Evolutionary conservation across 2,329 filamentous ascomycete species (phyloP).

Genomic region (Claviceps lovelessii): DNA sequence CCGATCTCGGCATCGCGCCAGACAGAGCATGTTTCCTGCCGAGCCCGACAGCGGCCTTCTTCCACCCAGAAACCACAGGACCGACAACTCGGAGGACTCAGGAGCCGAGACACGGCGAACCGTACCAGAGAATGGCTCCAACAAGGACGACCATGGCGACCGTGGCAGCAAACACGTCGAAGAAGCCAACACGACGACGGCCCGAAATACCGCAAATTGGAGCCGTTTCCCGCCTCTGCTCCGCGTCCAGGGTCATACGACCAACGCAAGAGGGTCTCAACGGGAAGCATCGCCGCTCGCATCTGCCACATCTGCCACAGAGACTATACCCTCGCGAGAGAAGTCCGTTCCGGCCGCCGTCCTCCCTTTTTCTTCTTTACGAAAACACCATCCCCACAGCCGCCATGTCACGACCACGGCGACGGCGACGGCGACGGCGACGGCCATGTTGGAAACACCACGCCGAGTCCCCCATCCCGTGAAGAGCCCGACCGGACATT

Average conservation of each 20-base stretch:
- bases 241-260: neutral
- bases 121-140: neutral
- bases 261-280: neutral
- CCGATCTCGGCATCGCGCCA: neutral
- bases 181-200: neutral
- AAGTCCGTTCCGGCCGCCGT: neutral
- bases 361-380: neutral
- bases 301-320: neutral
- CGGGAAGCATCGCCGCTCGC: neutral
- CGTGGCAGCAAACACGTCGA: neutral
- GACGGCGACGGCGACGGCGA: too few relatives aligned
- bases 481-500: neutral
- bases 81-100: neutral
- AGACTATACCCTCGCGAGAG: neutral
- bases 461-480: too few relatives aligned
- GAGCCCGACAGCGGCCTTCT: neutral
- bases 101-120: slow-evolving; percentile 7
- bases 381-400: neutral
- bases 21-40: neutral
- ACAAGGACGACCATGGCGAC: slow-evolving; percentile 21
- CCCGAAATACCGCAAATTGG: neutral
- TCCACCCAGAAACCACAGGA: neutral
- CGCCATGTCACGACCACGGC: too few relatives aligned
- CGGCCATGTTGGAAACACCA: neutral
- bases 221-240: neutral